phyloP scores from a whole-genome alignment of 2,329 filamentous ascomycete species.

The Pseudonectria buxi region DNA sequence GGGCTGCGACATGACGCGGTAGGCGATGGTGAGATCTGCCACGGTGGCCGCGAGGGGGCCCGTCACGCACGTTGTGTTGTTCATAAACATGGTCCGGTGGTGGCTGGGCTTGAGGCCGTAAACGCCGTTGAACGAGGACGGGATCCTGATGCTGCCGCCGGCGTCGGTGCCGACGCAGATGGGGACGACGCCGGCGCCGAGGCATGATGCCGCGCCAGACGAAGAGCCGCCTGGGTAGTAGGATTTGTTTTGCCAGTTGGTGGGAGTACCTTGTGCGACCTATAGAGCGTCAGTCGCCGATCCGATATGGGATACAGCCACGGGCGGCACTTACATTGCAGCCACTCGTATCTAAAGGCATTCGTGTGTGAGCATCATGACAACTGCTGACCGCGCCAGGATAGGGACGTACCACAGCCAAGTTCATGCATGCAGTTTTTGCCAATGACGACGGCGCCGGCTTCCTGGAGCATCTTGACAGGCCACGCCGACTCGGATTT shows the following conservation, averaged over 20 bases:
- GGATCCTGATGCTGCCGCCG: conserved; percentile 69
- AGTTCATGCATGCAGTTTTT: conserved; percentile 78
- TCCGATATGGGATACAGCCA: background rate
- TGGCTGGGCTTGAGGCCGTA: conserved; percentile 79
- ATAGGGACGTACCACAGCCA: conserved; percentile 51
- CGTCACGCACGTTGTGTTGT: conserved; percentile 52
- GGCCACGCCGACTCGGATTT: conserved; percentile 60
- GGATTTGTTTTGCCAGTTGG: conserved; percentile 67
- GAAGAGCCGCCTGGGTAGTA: conserved; percentile 82
- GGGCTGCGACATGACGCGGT: conserved; percentile 69
- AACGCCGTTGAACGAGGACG: conserved; percentile 67
- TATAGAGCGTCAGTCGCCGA: conserved; percentile 33
- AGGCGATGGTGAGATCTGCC: conserved; percentile 73
- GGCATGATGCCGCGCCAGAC: conserved; percentile 65
- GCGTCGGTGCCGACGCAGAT: conserved; percentile 69
- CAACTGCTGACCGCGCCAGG: conserved; percentile 4
- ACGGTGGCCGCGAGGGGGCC: conserved; percentile 73
- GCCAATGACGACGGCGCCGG: conserved; percentile 67
- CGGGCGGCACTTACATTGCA: conserved; percentile 52
- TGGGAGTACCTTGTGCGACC: conserved; percentile 63
- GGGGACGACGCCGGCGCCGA: conserved; percentile 66
- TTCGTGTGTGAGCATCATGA: background rate
- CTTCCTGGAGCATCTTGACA: conserved; percentile 62
- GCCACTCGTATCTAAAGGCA: conserved; percentile 61
- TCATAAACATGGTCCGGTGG: conserved; percentile 55